These are phyloP conservation scores for Capsicum pubescens DNA, from an alignment of 257 asterid species.

Conservation along the genomic window DNA sequence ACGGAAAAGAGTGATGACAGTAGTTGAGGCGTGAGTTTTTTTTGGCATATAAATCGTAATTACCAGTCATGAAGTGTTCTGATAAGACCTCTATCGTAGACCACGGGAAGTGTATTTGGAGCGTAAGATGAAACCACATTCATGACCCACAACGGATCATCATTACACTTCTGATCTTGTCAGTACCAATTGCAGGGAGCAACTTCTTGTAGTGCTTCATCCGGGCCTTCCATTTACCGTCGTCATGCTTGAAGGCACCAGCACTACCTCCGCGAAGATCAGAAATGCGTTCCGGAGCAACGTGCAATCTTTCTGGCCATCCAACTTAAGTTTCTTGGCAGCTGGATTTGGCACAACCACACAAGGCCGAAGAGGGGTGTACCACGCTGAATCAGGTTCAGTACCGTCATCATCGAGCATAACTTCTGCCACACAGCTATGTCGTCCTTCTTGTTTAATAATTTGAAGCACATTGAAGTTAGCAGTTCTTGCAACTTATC, in stretches of 20 bases:
- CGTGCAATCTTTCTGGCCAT: constrained; percentile 40
- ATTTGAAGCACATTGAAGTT: constrained; percentile 43
- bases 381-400: constrained; percentile 45
- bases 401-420: constrained; percentile 41
- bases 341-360: constrained; percentile 39
- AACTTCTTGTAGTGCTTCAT: constrained; percentile 41
- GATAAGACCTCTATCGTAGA: constrained; percentile 45
- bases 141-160: constrained; percentile 44
- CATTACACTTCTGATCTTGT: constrained; percentile 43
- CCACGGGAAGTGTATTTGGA: constrained; percentile 40
- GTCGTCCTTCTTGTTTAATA: constrained; percentile 40
- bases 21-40: neutral
- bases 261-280: constrained; percentile 39
- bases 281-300: constrained; percentile 38
- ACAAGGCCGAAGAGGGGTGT: constrained; percentile 43
- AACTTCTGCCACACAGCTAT: constrained; percentile 45
- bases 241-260: constrained; percentile 40
- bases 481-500: constrained; percentile 41
- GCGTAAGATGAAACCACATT: constrained; percentile 42
- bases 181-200: constrained; percentile 40
- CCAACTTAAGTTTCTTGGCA: constrained; percentile 30
- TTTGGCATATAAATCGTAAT: neutral
- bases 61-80: constrained; percentile 47
- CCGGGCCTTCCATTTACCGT: constrained; percentile 36
- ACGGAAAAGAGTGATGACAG: neutral